Conservation (phyloP, 768 basidiomycete genomes). For the Mycena albidolilacea region DNA sequence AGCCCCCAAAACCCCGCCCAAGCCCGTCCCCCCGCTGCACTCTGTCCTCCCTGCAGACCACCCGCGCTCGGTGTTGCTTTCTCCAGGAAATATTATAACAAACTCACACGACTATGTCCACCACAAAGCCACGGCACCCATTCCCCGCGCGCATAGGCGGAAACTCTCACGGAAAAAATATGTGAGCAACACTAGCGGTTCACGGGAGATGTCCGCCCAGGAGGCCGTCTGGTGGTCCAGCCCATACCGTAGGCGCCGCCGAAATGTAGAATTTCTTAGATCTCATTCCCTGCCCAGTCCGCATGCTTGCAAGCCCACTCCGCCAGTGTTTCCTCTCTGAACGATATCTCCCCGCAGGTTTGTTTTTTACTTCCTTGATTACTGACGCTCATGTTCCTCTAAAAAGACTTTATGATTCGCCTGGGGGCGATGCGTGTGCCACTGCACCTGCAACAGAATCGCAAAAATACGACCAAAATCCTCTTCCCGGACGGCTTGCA, state of each 20-base stretch:
- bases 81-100: constrained; percentile 68
- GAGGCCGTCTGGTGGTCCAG: constrained; percentile 81
- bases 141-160: constrained; percentile 51
- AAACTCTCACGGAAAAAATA: constrained; percentile 32
- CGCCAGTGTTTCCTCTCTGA: constrained; percentile 68
- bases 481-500: constrained; percentile 72
- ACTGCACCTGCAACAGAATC: background rate
- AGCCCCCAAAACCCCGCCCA: constrained; percentile 40
- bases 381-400: background rate
- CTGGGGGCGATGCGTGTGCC: constrained; percentile 20
- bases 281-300: constrained; percentile 59
- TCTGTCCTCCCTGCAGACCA: constrained; percentile 64
- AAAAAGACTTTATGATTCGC: constrained; percentile 23
- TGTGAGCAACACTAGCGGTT: constrained; percentile 50
- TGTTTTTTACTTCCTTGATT: constrained; percentile 23
- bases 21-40: constrained; percentile 51
- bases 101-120: constrained; percentile 61
- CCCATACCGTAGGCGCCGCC: constrained; percentile 75
- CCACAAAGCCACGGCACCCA: constrained; percentile 74
- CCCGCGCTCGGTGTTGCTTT: constrained; percentile 74
- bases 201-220: constrained; percentile 71
- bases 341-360: constrained; percentile 72
- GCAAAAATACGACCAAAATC: constrained; percentile 38
- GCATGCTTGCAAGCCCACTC: constrained; percentile 79
- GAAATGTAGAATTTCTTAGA: background rate